phyloP scores from a whole-genome alignment of 225 moss, liverwort and hornwort genomes.

The Asterella californica region DNA sequence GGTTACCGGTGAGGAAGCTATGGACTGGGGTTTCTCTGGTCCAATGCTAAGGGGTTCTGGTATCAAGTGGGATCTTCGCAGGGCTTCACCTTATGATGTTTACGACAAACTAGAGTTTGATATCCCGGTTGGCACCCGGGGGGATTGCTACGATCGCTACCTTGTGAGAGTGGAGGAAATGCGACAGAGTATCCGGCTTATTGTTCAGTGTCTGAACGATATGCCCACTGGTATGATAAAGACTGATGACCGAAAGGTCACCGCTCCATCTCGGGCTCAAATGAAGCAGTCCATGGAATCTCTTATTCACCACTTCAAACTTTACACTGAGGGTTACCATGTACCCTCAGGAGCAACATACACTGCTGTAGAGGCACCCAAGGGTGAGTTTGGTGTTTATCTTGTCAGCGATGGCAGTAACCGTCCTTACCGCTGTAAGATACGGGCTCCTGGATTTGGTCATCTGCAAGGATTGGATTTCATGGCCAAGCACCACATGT shows the following conservation, averaged over 20 bases:
- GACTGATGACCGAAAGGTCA: constrained; percentile 40
- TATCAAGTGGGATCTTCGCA: constrained; percentile 47
- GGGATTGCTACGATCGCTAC: constrained; percentile 56
- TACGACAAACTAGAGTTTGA: constrained; percentile 44
- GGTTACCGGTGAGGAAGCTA: constrained; percentile 41
- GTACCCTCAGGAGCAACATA: constrained; percentile 45
- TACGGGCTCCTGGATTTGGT: constrained; percentile 47
- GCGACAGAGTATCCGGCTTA: constrained; percentile 45
- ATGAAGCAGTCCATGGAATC: constrained; percentile 63
- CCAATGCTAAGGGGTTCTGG: constrained; percentile 52
- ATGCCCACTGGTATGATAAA: constrained; percentile 49
- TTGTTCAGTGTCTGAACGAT: constrained; percentile 45
- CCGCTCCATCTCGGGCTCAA: constrained; percentile 43
- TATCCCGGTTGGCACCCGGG: constrained; percentile 42
- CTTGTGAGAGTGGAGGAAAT: constrained; percentile 48
- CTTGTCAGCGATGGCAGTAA: constrained; percentile 48
- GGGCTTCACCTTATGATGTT: constrained; percentile 44
- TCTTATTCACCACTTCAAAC: constrained; percentile 52
- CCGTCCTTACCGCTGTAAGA: constrained; percentile 48
- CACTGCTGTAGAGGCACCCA: constrained; percentile 48
- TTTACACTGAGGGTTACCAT: constrained; percentile 50
- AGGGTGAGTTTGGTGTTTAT: constrained; percentile 52
- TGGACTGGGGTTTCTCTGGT: constrained; percentile 55
- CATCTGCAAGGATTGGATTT: constrained; percentile 50
- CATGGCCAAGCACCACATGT: constrained; percentile 53